phyloP scores from a whole-genome alignment of 371 early-diverging fungal species.

The Circinella umbellata region DNA sequence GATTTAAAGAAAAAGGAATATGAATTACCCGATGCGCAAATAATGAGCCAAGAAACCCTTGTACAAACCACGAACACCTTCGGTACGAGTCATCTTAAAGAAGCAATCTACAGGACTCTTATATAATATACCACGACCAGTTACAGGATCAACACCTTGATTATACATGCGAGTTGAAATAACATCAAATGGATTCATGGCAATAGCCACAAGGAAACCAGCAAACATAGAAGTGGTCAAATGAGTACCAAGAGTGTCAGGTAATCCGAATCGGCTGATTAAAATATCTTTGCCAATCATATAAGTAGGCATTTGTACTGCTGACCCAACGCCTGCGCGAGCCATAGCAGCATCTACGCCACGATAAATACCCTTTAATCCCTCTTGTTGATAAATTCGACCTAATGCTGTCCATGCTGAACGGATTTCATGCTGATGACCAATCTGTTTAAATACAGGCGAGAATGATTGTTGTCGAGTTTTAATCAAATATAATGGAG shows the following conservation, averaged over 20 bases:
- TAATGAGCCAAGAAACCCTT: slow-evolving; percentile 95
- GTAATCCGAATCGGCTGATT: slow-evolving; percentile 62
- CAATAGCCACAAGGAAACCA: slow-evolving; percentile 85
- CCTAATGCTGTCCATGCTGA: slow-evolving; percentile 69
- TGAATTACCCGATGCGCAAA: slow-evolving; percentile 85
- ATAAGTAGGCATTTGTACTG: slow-evolving; percentile 92
- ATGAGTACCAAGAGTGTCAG: slow-evolving; percentile 73
- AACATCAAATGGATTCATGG: slow-evolving; percentile 98
- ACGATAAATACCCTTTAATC: slow-evolving; percentile 82
- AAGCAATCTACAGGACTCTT: slow-evolving; percentile 83
- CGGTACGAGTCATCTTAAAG: slow-evolving; percentile 80
- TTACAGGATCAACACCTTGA: slow-evolving; percentile 74
- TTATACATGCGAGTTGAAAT: slow-evolving; percentile 96
- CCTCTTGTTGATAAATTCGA: slow-evolving; percentile 71
- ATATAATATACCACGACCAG: slow-evolving; percentile 76
- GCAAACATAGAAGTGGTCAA: slow-evolving; percentile 82
- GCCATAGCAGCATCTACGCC: slow-evolving; percentile 91
- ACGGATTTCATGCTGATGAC: slow-evolving; percentile 88
- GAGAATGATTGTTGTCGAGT: slow-evolving; percentile 95
- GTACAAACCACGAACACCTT: slow-evolving; percentile 87
- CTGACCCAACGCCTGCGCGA: slow-evolving; percentile 89
- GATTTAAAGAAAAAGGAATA: neutral
- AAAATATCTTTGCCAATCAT: slow-evolving; percentile 79
- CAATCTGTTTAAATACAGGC: slow-evolving; percentile 74
- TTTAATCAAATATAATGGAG: slow-evolving; percentile 92